Evolutionary conservation across 495 filamentous ascomycete species (phyloP).

Genomic region (Penicillium malachiteum): DNA sequence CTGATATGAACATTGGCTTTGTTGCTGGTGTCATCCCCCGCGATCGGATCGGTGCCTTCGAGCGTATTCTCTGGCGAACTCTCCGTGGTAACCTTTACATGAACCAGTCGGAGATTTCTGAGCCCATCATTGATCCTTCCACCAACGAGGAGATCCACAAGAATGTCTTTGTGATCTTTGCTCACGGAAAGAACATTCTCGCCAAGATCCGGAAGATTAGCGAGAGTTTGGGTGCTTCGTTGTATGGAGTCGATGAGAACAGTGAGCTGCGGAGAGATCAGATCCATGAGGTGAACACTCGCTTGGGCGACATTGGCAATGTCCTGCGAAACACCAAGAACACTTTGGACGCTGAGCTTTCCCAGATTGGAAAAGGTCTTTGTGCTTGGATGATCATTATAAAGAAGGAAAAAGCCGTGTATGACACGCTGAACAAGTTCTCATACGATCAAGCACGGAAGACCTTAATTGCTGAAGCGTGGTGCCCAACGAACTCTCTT

Average conservation of each 20-base stretch:
- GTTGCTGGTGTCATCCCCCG: conserved; percentile 96
- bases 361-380: conserved; percentile 84
- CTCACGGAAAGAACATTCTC: conserved; percentile 96
- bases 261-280: conserved; percentile 90
- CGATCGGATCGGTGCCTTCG: conserved; percentile 90
- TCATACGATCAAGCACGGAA: conserved; percentile 95
- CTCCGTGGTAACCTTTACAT: conserved; percentile 98
- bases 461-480: conserved; percentile 95
- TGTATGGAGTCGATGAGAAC: conserved; percentile 97
- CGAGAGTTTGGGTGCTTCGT: conserved; percentile 89
- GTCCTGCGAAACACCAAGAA: conserved; percentile 95
- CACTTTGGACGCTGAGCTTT: conserved; percentile 89
- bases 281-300: conserved; percentile 92
- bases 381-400: conserved; percentile 95
- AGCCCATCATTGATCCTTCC: conserved; percentile 87
- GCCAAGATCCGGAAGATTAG: conserved; percentile 99
- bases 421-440: conserved; percentile 91
- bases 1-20: conserved; percentile 98
- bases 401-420: conserved; percentile 98
- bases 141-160: conserved; percentile 91
- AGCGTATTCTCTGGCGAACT: conserved; percentile 95
- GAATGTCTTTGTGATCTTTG: conserved; percentile 99
- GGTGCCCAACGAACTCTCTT: conserved; percentile 90
- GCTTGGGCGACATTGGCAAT: conserved; percentile 82
- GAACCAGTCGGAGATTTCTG: conserved; percentile 98